These are phyloP conservation scores for Trypanosoma theileri DNA, from an alignment of 208 protist genomes.

Conservation along the genomic window DNA sequence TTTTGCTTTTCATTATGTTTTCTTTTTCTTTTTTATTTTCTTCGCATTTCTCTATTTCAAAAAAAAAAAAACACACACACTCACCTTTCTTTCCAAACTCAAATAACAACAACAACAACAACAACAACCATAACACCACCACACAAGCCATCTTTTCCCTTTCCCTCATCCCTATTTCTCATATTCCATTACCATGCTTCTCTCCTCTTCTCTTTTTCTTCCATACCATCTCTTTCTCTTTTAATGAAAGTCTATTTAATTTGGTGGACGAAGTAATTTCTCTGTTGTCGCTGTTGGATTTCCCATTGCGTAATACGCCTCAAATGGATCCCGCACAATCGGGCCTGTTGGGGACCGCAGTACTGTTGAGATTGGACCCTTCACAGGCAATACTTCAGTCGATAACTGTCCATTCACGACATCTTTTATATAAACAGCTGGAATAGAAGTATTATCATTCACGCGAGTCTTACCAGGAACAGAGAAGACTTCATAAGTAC, in stretches of 20 bases:
- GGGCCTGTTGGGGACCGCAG: slow-evolving; percentile 57
- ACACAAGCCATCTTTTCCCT: neutral
- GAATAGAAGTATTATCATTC: slow-evolving; percentile 16
- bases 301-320: slow-evolving; percentile 79
- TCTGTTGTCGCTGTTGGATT: slow-evolving; percentile 77
- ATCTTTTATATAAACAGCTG: slow-evolving; percentile 66
- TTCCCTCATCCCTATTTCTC: too few species aligned
- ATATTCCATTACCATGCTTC: too few species aligned
- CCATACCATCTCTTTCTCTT: too few species aligned
- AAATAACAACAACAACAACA: too few species aligned
- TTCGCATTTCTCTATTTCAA: too few species aligned
- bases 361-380: slow-evolving; percentile 50
- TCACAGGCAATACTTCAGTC: slow-evolving; percentile 21
- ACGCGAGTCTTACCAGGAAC: slow-evolving; percentile 51
- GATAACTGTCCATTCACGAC: slow-evolving; percentile 51
- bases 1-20: too few species aligned
- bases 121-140: neutral
- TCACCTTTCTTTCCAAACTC: neutral
- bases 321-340: slow-evolving; percentile 75
- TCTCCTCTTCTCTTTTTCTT: too few species aligned
- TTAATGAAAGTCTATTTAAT: neutral
- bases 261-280: slow-evolving; percentile 32
- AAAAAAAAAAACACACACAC: too few species aligned
- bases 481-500: slow-evolving; percentile 64
- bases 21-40: too few species aligned